Conservation (phyloP, 2,329 filamentous ascomycete species). For the Aspergillus pseudoviridinutans region DNA sequence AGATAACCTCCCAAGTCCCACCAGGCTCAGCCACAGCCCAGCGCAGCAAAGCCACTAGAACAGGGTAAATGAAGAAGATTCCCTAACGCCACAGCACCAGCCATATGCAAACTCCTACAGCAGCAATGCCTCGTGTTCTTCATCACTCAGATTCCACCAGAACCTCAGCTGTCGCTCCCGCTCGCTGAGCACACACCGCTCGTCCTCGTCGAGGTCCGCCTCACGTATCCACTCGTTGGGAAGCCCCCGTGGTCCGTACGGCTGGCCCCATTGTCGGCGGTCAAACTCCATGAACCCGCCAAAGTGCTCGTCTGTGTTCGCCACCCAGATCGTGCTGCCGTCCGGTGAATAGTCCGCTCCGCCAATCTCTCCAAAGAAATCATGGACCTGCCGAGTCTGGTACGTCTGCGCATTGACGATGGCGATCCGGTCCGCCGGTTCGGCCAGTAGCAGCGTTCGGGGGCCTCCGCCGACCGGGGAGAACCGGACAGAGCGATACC, state of each 20-base stretch:
- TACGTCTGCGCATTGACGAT: slow-evolving; percentile 44
- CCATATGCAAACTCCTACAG: slow-evolving; percentile 11
- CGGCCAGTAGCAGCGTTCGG: slow-evolving; percentile 40
- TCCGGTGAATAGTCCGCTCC: slow-evolving; percentile 42
- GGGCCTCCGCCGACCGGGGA: slow-evolving; percentile 43
- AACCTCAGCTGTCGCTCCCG: slow-evolving; percentile 33
- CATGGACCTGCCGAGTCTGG: slow-evolving; percentile 39
- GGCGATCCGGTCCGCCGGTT: slow-evolving; percentile 43
- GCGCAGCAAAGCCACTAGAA: too few relatives aligned
- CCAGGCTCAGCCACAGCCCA: not conserved
- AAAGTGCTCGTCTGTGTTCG: slow-evolving; percentile 41
- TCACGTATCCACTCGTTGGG: slow-evolving; percentile 39
- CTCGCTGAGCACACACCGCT: slow-evolving; percentile 31
- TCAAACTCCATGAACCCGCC: slow-evolving; percentile 46
- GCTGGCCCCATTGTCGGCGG: slow-evolving; percentile 34
- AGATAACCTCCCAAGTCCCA: not conserved
- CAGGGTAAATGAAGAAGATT: not conserved
- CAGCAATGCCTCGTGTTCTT: slow-evolving; percentile 33
- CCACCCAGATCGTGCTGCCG: slow-evolving; percentile 40
- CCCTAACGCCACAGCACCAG: not conserved
- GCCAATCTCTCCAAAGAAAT: slow-evolving; percentile 46
- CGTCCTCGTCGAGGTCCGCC: slow-evolving; percentile 30
- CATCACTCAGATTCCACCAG: slow-evolving; percentile 29
- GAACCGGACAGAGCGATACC: slow-evolving; percentile 42
- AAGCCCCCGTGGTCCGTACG: slow-evolving; percentile 29